These are phyloP conservation scores for Pseudocercospora pini-densiflorae DNA, from an alignment of 2,329 filamentous ascomycete genomes.

Conservation along the genomic window DNA sequence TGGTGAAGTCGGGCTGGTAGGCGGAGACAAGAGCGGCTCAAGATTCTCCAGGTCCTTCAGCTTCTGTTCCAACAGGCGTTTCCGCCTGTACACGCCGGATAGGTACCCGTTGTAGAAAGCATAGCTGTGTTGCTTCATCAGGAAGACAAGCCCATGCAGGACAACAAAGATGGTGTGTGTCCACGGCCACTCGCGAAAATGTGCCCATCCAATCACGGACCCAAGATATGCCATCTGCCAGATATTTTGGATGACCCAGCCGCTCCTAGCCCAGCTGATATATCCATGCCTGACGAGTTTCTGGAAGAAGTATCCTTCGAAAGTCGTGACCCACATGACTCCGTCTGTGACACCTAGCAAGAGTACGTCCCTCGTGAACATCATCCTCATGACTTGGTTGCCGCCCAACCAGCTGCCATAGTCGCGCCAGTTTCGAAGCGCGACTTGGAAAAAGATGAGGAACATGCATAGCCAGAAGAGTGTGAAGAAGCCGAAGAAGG, in stretches of 20 bases:
- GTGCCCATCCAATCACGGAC: slow-evolving; percentile 66
- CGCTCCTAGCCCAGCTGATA: slow-evolving; percentile 68
- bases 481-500: slow-evolving; percentile 79
- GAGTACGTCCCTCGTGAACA: slow-evolving; percentile 62
- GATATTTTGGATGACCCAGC: slow-evolving; percentile 75
- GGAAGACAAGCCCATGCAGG: slow-evolving; percentile 72
- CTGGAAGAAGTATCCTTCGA: slow-evolving; percentile 69
- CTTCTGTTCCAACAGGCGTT: slow-evolving; percentile 49
- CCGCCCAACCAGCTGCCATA: slow-evolving; percentile 71
- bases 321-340: slow-evolving; percentile 68
- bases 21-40: slow-evolving; percentile 46
- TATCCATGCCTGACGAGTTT: slow-evolving; percentile 62
- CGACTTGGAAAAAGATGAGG: slow-evolving; percentile 69
- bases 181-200: slow-evolving; percentile 79
- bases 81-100: slow-evolving; percentile 61
- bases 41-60: slow-evolving; percentile 63
- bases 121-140: slow-evolving; percentile 86
- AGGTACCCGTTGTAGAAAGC: slow-evolving; percentile 76
- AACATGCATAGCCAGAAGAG: slow-evolving; percentile 76
- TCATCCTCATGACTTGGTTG: slow-evolving; percentile 73
- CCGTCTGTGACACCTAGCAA: slow-evolving; percentile 66
- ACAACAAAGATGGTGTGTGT: slow-evolving; percentile 80
- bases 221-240: slow-evolving; percentile 72
- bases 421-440: slow-evolving; percentile 68
- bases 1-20: slow-evolving; percentile 41